A percentile compares a stretch with the other conserved stretches of the same genome.
phyloP scores from a whole-genome alignment of 257 asterid genomes.

The Nicotiana noctiflora region DNA sequence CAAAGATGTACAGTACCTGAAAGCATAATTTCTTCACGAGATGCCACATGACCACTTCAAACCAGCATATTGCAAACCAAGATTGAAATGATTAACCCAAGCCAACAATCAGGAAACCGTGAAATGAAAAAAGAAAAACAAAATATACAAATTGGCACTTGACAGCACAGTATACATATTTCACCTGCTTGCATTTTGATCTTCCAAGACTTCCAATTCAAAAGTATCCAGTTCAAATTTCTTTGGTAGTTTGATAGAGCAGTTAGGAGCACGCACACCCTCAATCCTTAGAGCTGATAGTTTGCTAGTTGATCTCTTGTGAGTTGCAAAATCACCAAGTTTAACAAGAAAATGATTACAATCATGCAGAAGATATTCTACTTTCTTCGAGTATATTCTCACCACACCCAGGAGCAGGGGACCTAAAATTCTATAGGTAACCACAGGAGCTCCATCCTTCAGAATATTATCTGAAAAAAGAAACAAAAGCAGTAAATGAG shows the following conservation, averaged over 20 bases:
- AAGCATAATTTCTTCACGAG: slow-evolving; percentile 40
- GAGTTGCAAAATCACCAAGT: slow-evolving; percentile 24
- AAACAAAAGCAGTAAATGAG: slow-evolving; percentile 15
- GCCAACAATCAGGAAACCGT: background rate
- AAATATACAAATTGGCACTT: background rate
- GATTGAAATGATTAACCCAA: slow-evolving; percentile 2
- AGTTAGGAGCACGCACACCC: slow-evolving; percentile 13
- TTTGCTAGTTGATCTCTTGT: slow-evolving; percentile 21
- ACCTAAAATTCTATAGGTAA: slow-evolving; percentile 72
- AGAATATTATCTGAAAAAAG: slow-evolving; percentile 59
- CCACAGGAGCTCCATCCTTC: slow-evolving; percentile 48
- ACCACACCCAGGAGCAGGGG: slow-evolving; percentile 85
- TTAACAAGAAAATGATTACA: slow-evolving; percentile 39
- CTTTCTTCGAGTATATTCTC: slow-evolving; percentile 84
- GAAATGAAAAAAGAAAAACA: background rate
- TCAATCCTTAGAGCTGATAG: slow-evolving; percentile 8
- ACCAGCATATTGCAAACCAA: slow-evolving; percentile 7
- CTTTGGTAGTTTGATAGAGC: slow-evolving; percentile 47
- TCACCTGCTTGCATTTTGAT: slow-evolving; percentile 46
- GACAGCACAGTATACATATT: slow-evolving; percentile 10
- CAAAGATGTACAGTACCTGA: slow-evolving; percentile 35
- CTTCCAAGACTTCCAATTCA: slow-evolving; percentile 51
- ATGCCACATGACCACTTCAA: slow-evolving; percentile 50
- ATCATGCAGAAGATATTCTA: slow-evolving; percentile 65
- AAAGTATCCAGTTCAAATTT: slow-evolving; percentile 79